These are phyloP conservation scores for Inonotus obliquus DNA, from an alignment of 1,284 basidiomycete species.

Conservation along the genomic window DNA sequence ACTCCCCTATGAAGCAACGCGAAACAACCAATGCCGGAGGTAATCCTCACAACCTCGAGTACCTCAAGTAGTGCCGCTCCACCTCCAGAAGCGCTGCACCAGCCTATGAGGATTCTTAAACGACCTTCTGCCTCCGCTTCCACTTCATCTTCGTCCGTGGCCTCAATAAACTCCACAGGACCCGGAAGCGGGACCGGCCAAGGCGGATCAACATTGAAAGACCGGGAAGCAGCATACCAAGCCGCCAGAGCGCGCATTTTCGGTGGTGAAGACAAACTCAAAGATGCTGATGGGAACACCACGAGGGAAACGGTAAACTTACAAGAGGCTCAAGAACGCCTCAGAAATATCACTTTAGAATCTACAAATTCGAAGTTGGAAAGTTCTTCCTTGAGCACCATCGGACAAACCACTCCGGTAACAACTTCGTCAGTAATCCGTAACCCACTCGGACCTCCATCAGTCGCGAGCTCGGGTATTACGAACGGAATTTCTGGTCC, in stretches of 20 bases:
- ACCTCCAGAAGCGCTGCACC: constrained; percentile 20
- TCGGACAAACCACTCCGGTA: neutral
- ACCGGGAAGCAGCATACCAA: constrained; percentile 22
- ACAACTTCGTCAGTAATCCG: constrained; percentile 13
- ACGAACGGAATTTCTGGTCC: neutral
- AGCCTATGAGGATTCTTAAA: constrained; percentile 23
- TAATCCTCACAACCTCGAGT: constrained; percentile 16
- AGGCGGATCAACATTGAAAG: constrained; percentile 18
- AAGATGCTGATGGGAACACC: neutral
- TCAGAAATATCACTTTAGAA: neutral
- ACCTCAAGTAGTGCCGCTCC: constrained; percentile 11
- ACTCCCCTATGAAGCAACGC: constrained; percentile 17
- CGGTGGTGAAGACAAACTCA: neutral
- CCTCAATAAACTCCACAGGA: neutral
- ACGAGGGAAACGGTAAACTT: neutral
- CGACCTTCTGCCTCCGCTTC: constrained; percentile 14
- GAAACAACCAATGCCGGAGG: constrained; percentile 22
- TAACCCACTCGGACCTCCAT: constrained; percentile 19
- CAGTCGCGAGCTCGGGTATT: neutral
- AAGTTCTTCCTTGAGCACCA: neutral
- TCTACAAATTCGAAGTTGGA: neutral
- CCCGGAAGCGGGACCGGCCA: too few species aligned
- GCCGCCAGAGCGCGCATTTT: constrained; percentile 25
- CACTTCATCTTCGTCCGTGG: neutral
- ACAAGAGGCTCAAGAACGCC: neutral